phyloP scores from a whole-genome alignment of 75 land plant species.

The Isoetes taiwanensis region DNA sequence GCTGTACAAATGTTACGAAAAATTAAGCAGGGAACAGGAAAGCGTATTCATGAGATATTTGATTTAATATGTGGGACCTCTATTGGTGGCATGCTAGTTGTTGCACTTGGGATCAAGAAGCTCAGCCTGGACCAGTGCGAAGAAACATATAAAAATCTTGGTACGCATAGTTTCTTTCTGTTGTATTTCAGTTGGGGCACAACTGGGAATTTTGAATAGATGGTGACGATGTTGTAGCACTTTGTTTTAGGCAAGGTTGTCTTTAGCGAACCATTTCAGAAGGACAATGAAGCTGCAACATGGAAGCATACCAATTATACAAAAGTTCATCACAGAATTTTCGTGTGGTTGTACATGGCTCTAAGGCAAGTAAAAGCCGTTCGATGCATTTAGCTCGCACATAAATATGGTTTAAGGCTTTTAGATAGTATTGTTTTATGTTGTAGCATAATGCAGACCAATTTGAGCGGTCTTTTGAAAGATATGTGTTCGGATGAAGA shows the following conservation, averaged over 20 bases:
- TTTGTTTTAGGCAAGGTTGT: neutral
- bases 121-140: conserved; percentile 1
- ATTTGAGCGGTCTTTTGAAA: conserved; percentile 3
- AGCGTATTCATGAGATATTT: conserved; percentile 8
- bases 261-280: neutral
- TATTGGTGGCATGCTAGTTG: neutral
- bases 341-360: conserved; percentile 6
- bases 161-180: neutral
- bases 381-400: neutral
- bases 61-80: conserved; percentile 5
- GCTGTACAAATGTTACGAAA: neutral
- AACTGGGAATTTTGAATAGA: neutral
- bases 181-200: no score
- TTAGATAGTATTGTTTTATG: neutral
- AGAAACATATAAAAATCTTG: conserved; percentile 1
- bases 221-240: neutral
- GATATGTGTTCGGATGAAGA: conserved; percentile 1
- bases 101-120: neutral
- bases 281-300: conserved; percentile 4
- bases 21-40: conserved; percentile 5
- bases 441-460: conserved; percentile 8
- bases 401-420: neutral
- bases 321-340: conserved; percentile 4
- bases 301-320: conserved; percentile 1
- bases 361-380: neutral